These are phyloP conservation scores for Populus nigra DNA, from an alignment of 345 rosid species.

Conservation along the genomic window DNA sequence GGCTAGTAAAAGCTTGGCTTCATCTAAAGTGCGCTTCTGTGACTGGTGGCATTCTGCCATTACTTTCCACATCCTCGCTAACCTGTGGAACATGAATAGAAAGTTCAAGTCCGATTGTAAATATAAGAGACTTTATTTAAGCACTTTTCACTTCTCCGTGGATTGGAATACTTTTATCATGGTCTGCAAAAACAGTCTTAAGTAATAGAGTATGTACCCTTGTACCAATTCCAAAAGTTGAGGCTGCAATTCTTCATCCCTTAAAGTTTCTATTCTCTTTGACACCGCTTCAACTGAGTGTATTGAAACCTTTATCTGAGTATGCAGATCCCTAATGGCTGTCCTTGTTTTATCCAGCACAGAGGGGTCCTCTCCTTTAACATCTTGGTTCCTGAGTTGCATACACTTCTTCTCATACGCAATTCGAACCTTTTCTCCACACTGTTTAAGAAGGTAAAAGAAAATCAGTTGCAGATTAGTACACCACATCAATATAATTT, in stretches of 20 bases:
- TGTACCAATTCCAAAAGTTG: conserved; percentile 78
- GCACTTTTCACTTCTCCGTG: neutral
- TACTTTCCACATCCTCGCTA: conserved; percentile 87
- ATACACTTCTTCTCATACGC: conserved; percentile 74
- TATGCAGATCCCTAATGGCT: conserved; percentile 67
- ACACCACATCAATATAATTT: no score
- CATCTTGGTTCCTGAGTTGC: conserved; percentile 73
- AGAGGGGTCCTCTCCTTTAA: conserved; percentile 64
- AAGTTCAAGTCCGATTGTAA: conserved; percentile 2
- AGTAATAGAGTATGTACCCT: conserved; percentile 51
- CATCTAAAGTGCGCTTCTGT: conserved; percentile 80
- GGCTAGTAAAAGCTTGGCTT: conserved; percentile 79
- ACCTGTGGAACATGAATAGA: conserved; percentile 36
- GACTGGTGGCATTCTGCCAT: conserved; percentile 86
- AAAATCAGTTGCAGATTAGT: no score
- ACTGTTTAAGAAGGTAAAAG: conserved; percentile 34
- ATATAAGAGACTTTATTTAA: neutral
- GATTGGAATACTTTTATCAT: neutral
- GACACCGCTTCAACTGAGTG: conserved; percentile 88
- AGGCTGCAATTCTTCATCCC: conserved; percentile 94
- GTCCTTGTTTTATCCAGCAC: conserved; percentile 70
- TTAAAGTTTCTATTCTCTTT: conserved; percentile 70
- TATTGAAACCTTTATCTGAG: conserved; percentile 75
- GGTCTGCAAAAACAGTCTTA: neutral
- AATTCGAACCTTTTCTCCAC: conserved; percentile 70